Percentiles rank a stretch among this genome's conserved stretches.
These are phyloP conservation scores for Lachnellula cervina DNA, from an alignment of 2,329 filamentous ascomycete species.

Conservation along the genomic window DNA sequence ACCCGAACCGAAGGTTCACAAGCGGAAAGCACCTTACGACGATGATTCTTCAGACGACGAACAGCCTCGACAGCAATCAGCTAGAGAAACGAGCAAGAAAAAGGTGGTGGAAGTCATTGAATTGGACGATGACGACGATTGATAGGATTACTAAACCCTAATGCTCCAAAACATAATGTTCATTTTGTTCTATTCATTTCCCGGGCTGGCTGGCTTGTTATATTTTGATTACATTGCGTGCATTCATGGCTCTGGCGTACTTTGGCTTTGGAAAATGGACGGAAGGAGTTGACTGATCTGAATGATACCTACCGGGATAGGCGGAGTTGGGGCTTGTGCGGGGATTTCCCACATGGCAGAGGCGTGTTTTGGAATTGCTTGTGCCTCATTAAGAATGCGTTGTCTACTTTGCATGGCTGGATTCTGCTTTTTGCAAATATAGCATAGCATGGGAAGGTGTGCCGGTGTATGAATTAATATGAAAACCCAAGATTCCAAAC, in stretches of 20 bases:
- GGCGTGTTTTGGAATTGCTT: neutral
- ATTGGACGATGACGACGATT: constrained; percentile 28
- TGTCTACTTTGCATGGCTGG: neutral
- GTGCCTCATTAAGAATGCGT: neutral
- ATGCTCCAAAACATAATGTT: neutral
- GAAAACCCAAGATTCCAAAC: too few relatives aligned
- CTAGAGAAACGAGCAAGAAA: neutral
- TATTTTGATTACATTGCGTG: neutral
- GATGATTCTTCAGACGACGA: constrained; percentile 8
- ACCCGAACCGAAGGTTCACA: constrained; percentile 26
- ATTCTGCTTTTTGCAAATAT: too few relatives aligned
- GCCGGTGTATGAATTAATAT: too few relatives aligned
- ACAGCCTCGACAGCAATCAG: neutral
- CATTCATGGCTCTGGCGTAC: neutral
- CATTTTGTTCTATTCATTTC: too few relatives aligned
- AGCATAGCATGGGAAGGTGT: too few relatives aligned
- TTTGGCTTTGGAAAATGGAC: too few relatives aligned
- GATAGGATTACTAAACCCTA: neutral
- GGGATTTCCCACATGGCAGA: neutral
- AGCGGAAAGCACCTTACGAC: constrained; percentile 18
- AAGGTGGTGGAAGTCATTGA: constrained; percentile 23
- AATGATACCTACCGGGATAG: too few relatives aligned
- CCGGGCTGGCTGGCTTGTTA: neutral
- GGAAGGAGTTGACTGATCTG: too few relatives aligned
- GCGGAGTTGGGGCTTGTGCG: neutral